Evolutionary conservation across 495 filamentous ascomycete genomes (phyloP), one percentile per base, ranked within the genome.

Genomic region (Talaromyces borbonicus): DNA sequence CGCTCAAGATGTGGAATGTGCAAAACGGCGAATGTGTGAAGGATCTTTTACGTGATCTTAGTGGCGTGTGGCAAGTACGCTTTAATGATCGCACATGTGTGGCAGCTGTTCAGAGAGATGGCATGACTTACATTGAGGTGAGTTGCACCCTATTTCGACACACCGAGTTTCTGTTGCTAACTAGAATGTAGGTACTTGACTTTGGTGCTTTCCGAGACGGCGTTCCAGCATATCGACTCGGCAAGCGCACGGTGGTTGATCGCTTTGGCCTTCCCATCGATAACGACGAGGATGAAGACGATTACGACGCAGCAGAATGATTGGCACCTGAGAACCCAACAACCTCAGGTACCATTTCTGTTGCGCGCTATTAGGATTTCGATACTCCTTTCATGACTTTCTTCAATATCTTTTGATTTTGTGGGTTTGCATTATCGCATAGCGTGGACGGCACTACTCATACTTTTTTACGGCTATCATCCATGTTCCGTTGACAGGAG

Each of bases 1-100:
- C 87, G 16, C 67, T 99, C 49, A 99, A 99, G 70, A 93, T 99
- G 87, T 99, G 93, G 93, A 87, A 97, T 62, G 83, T 95, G 27
- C 78, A 80, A 52, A 92, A 79, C 19, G 92, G 92, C 41, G 86
- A 94, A 46, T 95, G 88, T 62, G 83, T 95, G 32, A 81, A 89
- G 48, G 92, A 99, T 66, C 78, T 99, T 20, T 74, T 99, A 52
- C 95, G 87, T n/a, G 88, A 96, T 58, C 73, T 99, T 46, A 89
- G 82, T 54, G 87, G 88, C 7, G 92, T 99, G 31, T 99, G 92
- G 92, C 92, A 99, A 67, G 92, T 99, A 56, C 88, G 88, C 58
- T 99, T 99, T 64, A 89, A 99, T 60, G 86, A 94, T 59, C 75
- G 92, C 49, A 73, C 89, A 62, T 99, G 92, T 61, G 92, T 99